Evolutionary conservation across 306 rosid genomes (phyloP).

Genomic region (Rosa persica): DNA sequence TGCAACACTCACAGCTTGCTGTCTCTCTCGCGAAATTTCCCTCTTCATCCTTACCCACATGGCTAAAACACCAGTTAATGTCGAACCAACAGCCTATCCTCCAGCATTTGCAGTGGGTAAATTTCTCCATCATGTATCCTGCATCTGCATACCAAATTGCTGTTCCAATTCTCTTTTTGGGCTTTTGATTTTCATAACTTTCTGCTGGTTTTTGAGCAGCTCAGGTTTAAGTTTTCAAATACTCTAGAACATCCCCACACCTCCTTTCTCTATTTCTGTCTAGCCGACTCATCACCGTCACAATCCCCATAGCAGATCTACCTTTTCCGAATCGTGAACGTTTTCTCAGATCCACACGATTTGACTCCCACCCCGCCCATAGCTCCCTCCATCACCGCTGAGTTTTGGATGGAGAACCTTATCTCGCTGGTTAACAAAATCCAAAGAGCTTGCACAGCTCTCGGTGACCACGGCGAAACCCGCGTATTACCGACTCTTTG

Average conservation of each 20-base stretch:
- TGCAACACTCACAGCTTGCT: too few species aligned
- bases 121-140: too few species aligned
- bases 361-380: background rate
- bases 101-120: too few species aligned
- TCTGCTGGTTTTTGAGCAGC: too few species aligned
- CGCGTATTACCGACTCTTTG: conserved; percentile 82
- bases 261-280: conserved; percentile 24
- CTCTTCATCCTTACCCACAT: too few species aligned
- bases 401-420: conserved; percentile 65
- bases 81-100: too few species aligned
- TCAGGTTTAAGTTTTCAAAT: too few species aligned
- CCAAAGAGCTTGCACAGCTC: conserved; percentile 92
- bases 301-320: background rate
- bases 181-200: too few species aligned
- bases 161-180: too few species aligned
- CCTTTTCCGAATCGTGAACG: background rate
- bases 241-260: background rate
- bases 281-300: background rate
- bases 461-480: conserved; percentile 87
- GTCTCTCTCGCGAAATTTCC: too few species aligned
- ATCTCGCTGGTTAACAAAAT: conserved; percentile 85
- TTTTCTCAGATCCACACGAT: conserved; percentile 39
- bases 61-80: too few species aligned
- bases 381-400: conserved; percentile 18
- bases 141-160: too few species aligned